A percentile compares a stretch with the other conserved stretches of the same genome.
These are phyloP conservation scores for Lasiosphaeria miniovina DNA, from an alignment of 495 filamentous ascomycete genomes.

Conservation along the genomic window DNA sequence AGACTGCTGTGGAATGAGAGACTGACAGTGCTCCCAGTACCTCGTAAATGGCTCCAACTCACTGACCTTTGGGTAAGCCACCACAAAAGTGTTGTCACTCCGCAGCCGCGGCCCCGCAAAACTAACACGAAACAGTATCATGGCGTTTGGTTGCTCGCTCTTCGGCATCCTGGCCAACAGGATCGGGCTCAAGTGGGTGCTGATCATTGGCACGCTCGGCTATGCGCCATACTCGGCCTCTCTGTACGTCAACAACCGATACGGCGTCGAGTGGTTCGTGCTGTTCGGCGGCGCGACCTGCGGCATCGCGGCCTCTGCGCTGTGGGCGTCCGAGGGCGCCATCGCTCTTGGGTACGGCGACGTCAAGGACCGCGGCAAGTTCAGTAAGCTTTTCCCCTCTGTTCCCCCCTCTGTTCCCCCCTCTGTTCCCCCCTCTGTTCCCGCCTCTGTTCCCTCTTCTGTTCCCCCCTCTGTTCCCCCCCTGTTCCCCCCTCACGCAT, in stretches of 20 bases:
- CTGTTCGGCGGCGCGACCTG: slow-evolving; percentile 55
- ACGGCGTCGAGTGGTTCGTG: slow-evolving; percentile 56
- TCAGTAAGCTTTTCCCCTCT: slow-evolving; percentile 28
- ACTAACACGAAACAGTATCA: slow-evolving; percentile 34
- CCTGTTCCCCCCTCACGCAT: no score
- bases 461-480: no score
- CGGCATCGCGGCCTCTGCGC: slow-evolving; percentile 51
- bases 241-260: slow-evolving; percentile 58
- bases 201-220: slow-evolving; percentile 55
- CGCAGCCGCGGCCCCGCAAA: no score
- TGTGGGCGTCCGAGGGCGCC: slow-evolving; percentile 59
- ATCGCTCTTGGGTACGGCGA: slow-evolving; percentile 58
- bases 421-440: no score
- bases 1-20: no score
- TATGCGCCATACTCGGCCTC: slow-evolving; percentile 57
- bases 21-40: slow-evolving; percentile 17
- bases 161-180: slow-evolving; percentile 52
- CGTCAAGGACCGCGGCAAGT: slow-evolving; percentile 51
- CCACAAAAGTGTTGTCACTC: background rate
- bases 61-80: slow-evolving; percentile 45
- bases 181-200: slow-evolving; percentile 50
- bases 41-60: slow-evolving; percentile 58
- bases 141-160: slow-evolving; percentile 54
- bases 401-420: no score
- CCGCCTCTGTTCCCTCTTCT: no score